Conservation (phyloP, 106 monocot genomes). For the Dendrobium huoshanense region DNA sequence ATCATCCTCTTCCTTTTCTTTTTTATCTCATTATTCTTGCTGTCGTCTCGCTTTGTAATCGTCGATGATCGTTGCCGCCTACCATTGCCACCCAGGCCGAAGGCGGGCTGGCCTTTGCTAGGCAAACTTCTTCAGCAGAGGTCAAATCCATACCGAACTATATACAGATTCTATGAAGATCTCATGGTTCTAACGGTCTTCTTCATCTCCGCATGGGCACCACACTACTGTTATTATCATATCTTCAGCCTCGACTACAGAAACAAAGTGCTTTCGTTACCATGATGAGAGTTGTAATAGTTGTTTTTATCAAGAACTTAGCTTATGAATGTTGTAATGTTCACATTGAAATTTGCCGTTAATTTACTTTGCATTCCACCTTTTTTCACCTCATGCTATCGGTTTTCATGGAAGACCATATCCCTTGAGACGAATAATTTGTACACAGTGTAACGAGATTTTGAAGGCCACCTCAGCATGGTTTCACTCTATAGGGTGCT, state of each 20-base stretch:
- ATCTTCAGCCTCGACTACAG: constrained; percentile 23
- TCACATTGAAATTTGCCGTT: no score
- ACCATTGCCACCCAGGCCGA: constrained; percentile 30
- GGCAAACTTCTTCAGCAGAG: constrained; percentile 50
- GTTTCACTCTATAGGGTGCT: no score
- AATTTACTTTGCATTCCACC: no score
- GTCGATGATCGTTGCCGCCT: neutral
- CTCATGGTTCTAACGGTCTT: constrained; percentile 27
- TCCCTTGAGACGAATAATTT: no score
- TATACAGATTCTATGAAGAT: constrained; percentile 15
- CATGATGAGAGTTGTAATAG: constrained; percentile 14
- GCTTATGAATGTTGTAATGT: no score
- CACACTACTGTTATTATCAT: constrained; percentile 25
- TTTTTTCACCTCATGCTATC: no score
- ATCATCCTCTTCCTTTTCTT: neutral
- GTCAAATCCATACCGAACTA: constrained; percentile 28
- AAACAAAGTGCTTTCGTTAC: constrained; percentile 23
- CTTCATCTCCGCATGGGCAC: constrained; percentile 37
- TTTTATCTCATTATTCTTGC: neutral
- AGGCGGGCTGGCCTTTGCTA: constrained; percentile 39
- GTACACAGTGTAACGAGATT: no score
- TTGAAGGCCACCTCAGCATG: no score
- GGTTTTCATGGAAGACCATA: no score
- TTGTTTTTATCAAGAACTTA: no score
- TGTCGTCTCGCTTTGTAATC: neutral